Evolutionary conservation across 495 filamentous ascomycete species (phyloP).

Genomic region (Xylaria telfairii): DNA sequence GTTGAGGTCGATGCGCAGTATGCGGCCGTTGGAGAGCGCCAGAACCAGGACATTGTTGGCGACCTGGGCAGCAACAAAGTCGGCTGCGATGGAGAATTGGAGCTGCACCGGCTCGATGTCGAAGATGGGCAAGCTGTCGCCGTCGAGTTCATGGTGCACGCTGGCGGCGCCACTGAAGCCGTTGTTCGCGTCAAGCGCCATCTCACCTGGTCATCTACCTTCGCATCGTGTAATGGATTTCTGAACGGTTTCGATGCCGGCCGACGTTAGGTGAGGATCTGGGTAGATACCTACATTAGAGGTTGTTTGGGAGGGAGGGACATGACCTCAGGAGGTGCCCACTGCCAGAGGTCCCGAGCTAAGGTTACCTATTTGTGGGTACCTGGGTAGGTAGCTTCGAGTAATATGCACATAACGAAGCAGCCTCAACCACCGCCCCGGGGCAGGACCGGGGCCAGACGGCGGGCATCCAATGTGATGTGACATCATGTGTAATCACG

Average conservation of each 20-base stretch:
- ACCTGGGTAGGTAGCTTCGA: no score
- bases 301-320: no score
- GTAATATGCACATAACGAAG: conserved; percentile 24
- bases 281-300: no score
- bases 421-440: background rate
- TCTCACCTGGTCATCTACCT: conserved; percentile 34
- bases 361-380: no score
- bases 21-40: conserved; percentile 84
- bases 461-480: background rate
- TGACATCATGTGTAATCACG: conserved; percentile 13
- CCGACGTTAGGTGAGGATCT: background rate
- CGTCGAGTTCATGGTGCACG: conserved; percentile 60
- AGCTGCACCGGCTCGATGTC: conserved; percentile 89
- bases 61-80: conserved; percentile 95
- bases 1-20: conserved; percentile 93
- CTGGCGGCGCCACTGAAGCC: conserved; percentile 57
- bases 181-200: conserved; percentile 57
- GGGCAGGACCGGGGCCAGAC: no score
- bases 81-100: conserved; percentile 86
- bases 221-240: conserved; percentile 29
- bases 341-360: background rate
- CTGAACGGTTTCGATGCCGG: background rate
- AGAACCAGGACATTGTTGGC: conserved; percentile 96
- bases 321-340: background rate
- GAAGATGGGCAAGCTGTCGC: conserved; percentile 82